Conservation (phyloP, 345 rosid species). For the Pugionium cornutum region DNA sequence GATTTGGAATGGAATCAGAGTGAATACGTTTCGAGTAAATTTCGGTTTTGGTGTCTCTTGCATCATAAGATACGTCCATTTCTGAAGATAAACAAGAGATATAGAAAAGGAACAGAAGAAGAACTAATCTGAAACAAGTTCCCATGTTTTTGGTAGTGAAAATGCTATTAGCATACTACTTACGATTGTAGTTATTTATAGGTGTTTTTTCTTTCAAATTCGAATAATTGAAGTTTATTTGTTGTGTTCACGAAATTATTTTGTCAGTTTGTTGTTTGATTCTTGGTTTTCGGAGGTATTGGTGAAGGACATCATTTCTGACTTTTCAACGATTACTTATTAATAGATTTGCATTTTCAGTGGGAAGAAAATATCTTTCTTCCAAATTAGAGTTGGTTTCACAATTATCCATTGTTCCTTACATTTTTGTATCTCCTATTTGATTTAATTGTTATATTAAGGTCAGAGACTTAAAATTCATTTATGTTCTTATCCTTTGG, state of each 20-base stretch:
- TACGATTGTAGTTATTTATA: constrained; percentile 7
- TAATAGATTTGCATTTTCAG: constrained; percentile 9
- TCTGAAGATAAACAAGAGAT: not conserved
- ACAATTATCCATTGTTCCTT: no score
- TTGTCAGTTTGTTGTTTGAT: not conserved
- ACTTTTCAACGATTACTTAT: constrained; percentile 11
- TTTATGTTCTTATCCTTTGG: no score
- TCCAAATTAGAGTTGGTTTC: no score
- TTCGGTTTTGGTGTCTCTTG: constrained; percentile 4
- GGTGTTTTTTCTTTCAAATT: not conserved
- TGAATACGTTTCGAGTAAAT: not conserved
- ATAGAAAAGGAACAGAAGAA: no score
- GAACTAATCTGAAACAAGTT: no score
- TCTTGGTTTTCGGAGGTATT: constrained; percentile 28
- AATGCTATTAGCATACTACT: not conserved
- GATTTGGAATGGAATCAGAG: not conserved
- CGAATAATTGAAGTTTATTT: not conserved
- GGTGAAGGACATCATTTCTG: not conserved
- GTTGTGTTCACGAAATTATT: constrained; percentile 6
- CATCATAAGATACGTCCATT: constrained; percentile 4
- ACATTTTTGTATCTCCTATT: no score
- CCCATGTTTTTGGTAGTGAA: no score
- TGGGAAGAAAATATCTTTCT: no score
- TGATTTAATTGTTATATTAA: no score
- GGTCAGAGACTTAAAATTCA: no score